Conservation (phyloP, 73 alveolate genomes). For the Stentor roeselii region DNA sequence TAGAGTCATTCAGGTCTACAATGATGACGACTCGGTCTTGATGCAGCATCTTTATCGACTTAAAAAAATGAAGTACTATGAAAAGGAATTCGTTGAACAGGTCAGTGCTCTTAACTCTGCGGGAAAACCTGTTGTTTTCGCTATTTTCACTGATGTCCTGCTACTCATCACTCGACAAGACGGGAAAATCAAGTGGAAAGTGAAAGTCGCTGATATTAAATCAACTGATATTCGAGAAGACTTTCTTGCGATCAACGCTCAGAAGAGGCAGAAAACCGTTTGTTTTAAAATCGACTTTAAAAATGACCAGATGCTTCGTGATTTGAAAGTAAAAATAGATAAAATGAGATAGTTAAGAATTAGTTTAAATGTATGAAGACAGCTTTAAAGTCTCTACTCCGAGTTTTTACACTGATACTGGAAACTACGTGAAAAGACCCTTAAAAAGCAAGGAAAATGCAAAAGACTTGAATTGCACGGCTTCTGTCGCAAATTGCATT, state of each 20-base stretch:
- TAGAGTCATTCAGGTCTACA: conserved; percentile 34
- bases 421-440: too few species aligned
- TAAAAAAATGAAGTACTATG: neutral
- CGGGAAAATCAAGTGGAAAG: neutral
- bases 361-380: too few species aligned
- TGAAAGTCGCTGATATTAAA: neutral
- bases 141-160: neutral
- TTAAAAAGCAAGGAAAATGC: too few species aligned
- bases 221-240: neutral
- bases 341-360: too few species aligned
- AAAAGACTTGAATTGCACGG: neutral
- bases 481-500: conserved; percentile 15
- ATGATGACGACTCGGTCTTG: neutral
- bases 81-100: neutral
- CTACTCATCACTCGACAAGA: too few species aligned
- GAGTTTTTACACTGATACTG: too few species aligned
- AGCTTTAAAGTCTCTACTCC: too few species aligned
- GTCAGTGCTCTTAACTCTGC: neutral
- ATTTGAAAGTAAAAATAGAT: too few species aligned
- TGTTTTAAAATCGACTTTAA: neutral
- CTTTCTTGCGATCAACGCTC: too few species aligned
- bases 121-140: neutral
- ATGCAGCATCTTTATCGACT: neutral
- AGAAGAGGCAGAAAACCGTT: neutral
- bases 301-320: too few species aligned